Evolutionary conservation across 805 yeast genomes (phyloP).

Genomic region (Lachancea fermentati): DNA sequence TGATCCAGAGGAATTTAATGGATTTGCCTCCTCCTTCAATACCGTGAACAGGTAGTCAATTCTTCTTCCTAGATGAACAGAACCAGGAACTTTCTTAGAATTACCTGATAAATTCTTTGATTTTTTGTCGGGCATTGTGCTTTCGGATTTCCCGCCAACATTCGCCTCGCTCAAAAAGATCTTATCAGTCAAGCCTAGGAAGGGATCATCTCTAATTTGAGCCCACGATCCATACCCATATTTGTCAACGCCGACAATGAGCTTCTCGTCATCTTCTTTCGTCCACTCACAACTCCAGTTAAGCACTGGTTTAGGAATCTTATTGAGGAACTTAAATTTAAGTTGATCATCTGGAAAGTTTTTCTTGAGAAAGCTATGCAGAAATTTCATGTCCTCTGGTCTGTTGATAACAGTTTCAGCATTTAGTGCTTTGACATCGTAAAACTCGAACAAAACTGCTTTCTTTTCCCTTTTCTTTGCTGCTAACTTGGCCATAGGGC

Average conservation of each 20-base stretch:
- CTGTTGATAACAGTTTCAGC: conserved; percentile 83
- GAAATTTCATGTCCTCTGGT: conserved; percentile 73
- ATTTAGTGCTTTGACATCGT: conserved; percentile 80
- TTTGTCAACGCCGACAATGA: conserved; percentile 79
- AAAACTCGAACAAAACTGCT: conserved; percentile 83
- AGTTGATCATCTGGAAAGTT: conserved; percentile 50
- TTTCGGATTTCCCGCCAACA: conserved; percentile 10
- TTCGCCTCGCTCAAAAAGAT: conserved; percentile 55
- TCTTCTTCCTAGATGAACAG: conserved; percentile 89
- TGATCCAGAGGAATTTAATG: conserved; percentile 16
- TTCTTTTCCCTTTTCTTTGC: conserved; percentile 77
- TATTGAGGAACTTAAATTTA: conserved; percentile 49
- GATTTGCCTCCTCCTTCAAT: conserved; percentile 52
- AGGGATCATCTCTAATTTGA: conserved; percentile 92
- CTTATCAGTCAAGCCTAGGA: conserved; percentile 78
- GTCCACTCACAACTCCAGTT: conserved; percentile 93
- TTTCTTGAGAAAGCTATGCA: conserved; percentile 49
- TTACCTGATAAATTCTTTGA: conserved; percentile 28
- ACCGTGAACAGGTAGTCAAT: conserved; percentile 78
- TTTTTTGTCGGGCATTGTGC: conserved; percentile 15
- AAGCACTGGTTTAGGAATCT: conserved; percentile 70
- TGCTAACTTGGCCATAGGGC: conserved; percentile 48
- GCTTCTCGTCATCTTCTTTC: conserved; percentile 75
- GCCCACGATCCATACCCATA: conserved; percentile 97
- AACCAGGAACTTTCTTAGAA: conserved; percentile 74